These are phyloP conservation scores for Fusarium algeriense DNA, from an alignment of 2,329 filamentous ascomycete genomes.

Conservation along the genomic window DNA sequence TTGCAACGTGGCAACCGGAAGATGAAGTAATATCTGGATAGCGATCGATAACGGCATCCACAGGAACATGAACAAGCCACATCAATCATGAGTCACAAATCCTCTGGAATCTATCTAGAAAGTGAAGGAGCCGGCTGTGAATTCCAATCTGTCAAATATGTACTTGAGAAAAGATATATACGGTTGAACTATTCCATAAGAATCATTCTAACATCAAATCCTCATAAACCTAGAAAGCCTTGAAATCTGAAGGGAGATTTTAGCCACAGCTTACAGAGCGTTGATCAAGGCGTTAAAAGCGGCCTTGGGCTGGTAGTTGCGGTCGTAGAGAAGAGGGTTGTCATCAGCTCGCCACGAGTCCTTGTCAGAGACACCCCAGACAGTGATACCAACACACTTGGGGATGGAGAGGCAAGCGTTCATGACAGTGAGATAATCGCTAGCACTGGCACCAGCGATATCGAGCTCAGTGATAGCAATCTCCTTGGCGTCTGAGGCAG, in stretches of 20 bases:
- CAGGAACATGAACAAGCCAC: neutral
- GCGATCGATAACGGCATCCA: fast-evolving
- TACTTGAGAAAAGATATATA: conserved; percentile 2
- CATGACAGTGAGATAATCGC: conserved; percentile 70
- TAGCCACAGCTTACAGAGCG: conserved; percentile 1
- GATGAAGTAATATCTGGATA: neutral
- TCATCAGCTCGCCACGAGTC: conserved; percentile 51
- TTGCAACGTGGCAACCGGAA: neutral
- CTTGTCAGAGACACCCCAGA: conserved; percentile 67
- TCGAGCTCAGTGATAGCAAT: conserved; percentile 77
- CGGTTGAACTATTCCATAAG: neutral
- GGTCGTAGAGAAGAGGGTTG: conserved; percentile 67
- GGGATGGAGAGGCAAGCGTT: conserved; percentile 68
- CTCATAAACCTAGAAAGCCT: too few relatives aligned
- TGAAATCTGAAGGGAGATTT: fast-evolving
- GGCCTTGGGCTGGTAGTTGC: conserved; percentile 63
- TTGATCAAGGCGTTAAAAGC: conserved; percentile 58
- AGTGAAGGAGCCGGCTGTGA: neutral
- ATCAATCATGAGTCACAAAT: too few relatives aligned
- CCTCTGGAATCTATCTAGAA: too few relatives aligned
- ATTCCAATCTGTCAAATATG: neutral
- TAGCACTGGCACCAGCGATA: conserved; percentile 67
- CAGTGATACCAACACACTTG: conserved; percentile 75
- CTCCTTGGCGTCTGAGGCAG: conserved; percentile 64
- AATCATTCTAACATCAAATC: neutral